Evolutionary conservation across 352 stramenopile species (phyloP).

Genomic region (Phytophthora cactorum): DNA sequence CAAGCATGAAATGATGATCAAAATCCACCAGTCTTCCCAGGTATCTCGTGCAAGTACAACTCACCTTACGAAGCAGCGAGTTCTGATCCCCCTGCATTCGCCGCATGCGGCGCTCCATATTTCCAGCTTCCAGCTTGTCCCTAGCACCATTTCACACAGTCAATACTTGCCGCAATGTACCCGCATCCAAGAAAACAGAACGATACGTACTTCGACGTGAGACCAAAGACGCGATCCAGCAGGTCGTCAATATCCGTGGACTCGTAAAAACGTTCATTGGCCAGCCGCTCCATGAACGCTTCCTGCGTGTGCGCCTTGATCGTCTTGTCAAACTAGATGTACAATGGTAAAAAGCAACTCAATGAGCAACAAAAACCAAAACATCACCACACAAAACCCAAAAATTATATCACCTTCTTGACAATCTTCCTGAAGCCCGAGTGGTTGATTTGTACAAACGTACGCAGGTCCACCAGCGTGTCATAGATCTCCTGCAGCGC

Average conservation of each 20-base stretch:
- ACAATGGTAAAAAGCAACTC: neutral
- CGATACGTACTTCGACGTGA: conserved; percentile 75
- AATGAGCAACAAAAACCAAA: neutral
- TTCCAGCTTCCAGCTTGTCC: conserved; percentile 88
- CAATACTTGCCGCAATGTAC: conserved; percentile 8
- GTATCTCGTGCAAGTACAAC: conserved; percentile 19
- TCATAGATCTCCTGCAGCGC: conserved; percentile 91
- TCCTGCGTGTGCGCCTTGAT: conserved; percentile 71
- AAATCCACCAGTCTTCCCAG: neutral
- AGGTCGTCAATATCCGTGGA: conserved; percentile 82
- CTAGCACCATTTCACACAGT: conserved; percentile 28
- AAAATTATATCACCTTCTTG: conserved; percentile 74
- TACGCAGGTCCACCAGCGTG: conserved; percentile 88
- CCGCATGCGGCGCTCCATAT: conserved; percentile 85
- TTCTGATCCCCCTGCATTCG: conserved; percentile 86
- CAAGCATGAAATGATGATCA: neutral
- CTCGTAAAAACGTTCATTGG: conserved; percentile 80
- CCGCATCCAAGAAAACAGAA: conserved; percentile 3
- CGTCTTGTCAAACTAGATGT: conserved; percentile 90
- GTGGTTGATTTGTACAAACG: conserved; percentile 92
- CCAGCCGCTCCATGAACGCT: conserved; percentile 83
- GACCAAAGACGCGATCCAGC: conserved; percentile 76
- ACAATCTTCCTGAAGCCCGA: conserved; percentile 94
- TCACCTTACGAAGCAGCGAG: conserved; percentile 81
- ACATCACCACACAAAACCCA: neutral